Evolutionary conservation across 1,139 yeast species (phyloP), one percentile per base, ranked within the genome.

Genomic region (Wickerhamomyces sp.): DNA sequence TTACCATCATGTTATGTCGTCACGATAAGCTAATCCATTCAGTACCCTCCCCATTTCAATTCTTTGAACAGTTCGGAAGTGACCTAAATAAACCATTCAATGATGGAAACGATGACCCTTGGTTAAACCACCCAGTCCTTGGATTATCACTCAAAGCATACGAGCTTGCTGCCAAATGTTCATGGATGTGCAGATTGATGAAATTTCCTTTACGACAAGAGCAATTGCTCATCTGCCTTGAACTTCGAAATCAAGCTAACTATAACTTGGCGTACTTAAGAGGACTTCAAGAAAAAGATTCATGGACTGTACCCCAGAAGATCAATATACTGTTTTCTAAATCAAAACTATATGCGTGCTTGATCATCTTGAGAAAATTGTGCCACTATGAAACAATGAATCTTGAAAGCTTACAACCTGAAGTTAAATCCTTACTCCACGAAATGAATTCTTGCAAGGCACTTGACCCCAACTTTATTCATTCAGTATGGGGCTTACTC

Each of bases 21-120:
- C 55, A 49, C 35, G 45, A 49, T 8, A 61, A 58, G 36, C 42
- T 60, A 26, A 14, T 28, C 8, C 25, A 43, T 9, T 44, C 48
- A 3, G 48, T 58, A 5, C 64, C 64, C 0, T 57, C 60, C 4
- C 65, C 64, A 1, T 58, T 49, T 36, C 45, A 45, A 2, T 54
- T 57, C 43, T 60, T 55, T 37, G 51, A 54, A 7, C 51, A 52
- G 18, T 51, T 52, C 38, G 45, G 42, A 10, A 37, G 35, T 1
- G 32, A 43, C 17, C 33, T 48, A 5, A 35, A 29, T 5, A 34
- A 37, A 13, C 49, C 51, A 7, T 33, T 42, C 20, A 33, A 37
- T 8, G 34, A 36, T 6, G 16, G 26, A 9, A 33, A 38, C 12
- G 15, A 37, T 8, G 49, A 50, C 33, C 44, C 44, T 1, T 53